A percentile compares a stretch with the other conserved stretches of the same genome.
phyloP scores from a whole-genome alignment of 495 filamentous ascomycete species.

The Glarea lozoyensis region DNA sequence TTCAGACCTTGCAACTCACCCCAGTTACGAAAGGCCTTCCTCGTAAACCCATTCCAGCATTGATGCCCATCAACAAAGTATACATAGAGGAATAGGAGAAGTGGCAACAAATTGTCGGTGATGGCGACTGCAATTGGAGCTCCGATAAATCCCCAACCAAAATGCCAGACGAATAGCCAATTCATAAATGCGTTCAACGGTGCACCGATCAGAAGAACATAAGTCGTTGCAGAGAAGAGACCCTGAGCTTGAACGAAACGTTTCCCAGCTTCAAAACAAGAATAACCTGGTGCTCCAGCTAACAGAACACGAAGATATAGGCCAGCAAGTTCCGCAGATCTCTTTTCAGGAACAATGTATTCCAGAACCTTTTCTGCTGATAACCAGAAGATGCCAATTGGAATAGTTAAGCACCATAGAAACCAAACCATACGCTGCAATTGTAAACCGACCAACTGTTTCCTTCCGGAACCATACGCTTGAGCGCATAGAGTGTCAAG shows the following conservation, averaged over 20 bases:
- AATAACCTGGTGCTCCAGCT: constrained; percentile 58
- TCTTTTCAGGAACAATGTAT: constrained; percentile 49
- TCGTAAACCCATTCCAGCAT: constrained; percentile 80
- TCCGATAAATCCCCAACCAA: constrained; percentile 72
- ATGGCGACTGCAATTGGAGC: constrained; percentile 78
- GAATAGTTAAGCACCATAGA: constrained; percentile 51
- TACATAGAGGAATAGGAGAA: constrained; percentile 67
- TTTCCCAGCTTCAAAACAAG: constrained; percentile 61
- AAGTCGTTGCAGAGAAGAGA: constrained; percentile 57
- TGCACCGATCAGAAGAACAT: constrained; percentile 55
- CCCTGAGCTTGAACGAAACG: constrained; percentile 68
- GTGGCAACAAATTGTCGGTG: constrained; percentile 71
- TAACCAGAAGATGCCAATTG: constrained; percentile 52
- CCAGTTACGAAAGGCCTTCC: constrained; percentile 69
- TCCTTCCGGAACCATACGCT: constrained; percentile 62
- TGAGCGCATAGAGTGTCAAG: constrained; percentile 69
- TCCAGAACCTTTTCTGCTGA: constrained; percentile 46
- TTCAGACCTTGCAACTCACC: constrained; percentile 22
- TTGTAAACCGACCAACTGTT: constrained; percentile 60
- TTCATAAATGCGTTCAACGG: constrained; percentile 59
- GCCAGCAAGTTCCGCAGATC: constrained; percentile 55
- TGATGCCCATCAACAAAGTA: constrained; percentile 65
- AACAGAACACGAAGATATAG: constrained; percentile 58
- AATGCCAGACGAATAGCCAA: constrained; percentile 61
- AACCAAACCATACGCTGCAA: constrained; percentile 63